These are phyloP conservation scores for Pseudogymnoascus sp. DNA, from an alignment of 2,329 filamentous ascomycete species.

Conservation along the genomic window DNA sequence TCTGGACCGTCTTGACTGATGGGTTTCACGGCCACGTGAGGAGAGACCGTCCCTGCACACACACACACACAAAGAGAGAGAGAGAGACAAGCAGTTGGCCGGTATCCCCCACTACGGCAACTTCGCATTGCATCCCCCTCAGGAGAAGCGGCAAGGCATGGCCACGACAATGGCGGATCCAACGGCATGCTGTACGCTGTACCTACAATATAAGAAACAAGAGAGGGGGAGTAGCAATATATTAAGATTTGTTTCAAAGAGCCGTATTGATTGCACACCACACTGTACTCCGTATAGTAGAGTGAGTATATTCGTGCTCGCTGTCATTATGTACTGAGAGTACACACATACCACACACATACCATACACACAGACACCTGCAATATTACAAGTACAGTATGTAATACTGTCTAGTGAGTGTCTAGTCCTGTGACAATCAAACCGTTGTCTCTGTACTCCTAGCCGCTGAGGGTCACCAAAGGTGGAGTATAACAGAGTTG, in stretches of 20 bases:
- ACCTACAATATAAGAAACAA: neutral
- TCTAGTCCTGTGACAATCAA: constrained; percentile 1
- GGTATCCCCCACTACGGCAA: neutral
- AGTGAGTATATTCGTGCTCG: neutral
- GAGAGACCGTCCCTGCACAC: neutral
- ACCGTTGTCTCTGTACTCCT: constrained; percentile 3
- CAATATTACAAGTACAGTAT: neutral
- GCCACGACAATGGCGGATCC: neutral
- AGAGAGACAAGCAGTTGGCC: neutral
- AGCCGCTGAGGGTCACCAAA: neutral
- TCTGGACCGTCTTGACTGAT: neutral
- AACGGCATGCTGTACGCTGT: neutral
- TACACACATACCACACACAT: neutral
- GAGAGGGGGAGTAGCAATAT: neutral
- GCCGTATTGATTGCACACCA: neutral
- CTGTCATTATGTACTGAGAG: neutral
- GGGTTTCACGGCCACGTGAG: neutral
- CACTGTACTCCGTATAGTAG: constrained; percentile 3
- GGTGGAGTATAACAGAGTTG: neutral
- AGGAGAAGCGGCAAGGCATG: neutral
- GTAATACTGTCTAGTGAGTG: constrained; percentile 1
- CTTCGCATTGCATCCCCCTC: neutral
- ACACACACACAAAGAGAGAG: neutral
- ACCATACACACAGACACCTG: neutral
- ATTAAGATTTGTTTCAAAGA: constrained; percentile 1